phyloP scores from a whole-genome alignment of 2,329 filamentous ascomycete species.

The Fusarium camptoceras region DNA sequence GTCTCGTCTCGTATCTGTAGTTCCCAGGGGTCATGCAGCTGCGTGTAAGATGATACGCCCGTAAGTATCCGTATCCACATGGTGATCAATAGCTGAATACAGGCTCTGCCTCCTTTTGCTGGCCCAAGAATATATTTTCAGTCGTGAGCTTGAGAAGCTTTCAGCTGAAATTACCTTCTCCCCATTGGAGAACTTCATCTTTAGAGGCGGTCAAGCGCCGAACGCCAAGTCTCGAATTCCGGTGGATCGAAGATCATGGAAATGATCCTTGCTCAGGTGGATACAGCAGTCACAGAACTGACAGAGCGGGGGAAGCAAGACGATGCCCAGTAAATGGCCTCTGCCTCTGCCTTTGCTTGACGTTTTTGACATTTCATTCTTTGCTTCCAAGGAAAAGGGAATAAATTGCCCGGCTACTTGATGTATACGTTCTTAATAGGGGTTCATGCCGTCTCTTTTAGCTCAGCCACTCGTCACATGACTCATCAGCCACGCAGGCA shows the following conservation, averaged over 20 bases:
- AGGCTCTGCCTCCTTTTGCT: slow-evolving; percentile 10
- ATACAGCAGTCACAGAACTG: slow-evolving; percentile 17
- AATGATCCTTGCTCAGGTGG: slow-evolving; percentile 26
- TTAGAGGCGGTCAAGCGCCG: slow-evolving; percentile 13
- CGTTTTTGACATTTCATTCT: background rate
- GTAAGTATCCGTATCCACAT: slow-evolving; percentile 10
- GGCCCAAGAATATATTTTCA: background rate
- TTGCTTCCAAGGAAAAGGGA: background rate
- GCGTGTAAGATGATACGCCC: slow-evolving; percentile 35
- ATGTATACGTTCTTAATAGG: background rate
- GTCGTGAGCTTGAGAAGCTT: background rate
- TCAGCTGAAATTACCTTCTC: background rate
- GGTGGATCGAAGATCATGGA: slow-evolving; percentile 28
- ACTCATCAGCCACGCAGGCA: background rate
- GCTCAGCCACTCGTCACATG: slow-evolving; percentile 14
- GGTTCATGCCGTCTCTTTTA: background rate
- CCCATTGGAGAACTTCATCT: slow-evolving; percentile 4
- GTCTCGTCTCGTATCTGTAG: background rate
- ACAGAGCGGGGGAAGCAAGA: background rate
- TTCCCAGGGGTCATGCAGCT: background rate
- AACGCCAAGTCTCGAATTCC: slow-evolving; percentile 29
- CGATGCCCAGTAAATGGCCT: background rate
- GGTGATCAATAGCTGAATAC: slow-evolving; percentile 3
- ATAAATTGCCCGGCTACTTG: too few relatives aligned
- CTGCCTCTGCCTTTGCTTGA: background rate